Base-by-base conservation (phyloP, 129 eudicot genomes). In the Lactuca sativa region DNA sequence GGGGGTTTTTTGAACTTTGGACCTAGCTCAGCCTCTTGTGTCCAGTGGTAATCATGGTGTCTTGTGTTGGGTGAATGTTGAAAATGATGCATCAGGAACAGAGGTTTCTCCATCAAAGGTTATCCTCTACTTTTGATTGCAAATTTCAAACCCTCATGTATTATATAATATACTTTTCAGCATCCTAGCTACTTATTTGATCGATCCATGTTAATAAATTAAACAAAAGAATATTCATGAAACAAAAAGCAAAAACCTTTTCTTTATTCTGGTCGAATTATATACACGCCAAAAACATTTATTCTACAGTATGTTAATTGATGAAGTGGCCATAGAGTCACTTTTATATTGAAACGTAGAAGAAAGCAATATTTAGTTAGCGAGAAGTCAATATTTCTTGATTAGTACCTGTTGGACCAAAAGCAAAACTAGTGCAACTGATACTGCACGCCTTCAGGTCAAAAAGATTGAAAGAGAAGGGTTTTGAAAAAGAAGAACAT, bases 31-130 rank as follows among this genome's bases (percentile, higher is more conserved):
- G 62, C 63, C 60, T 75, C 61, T 74, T 75, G 62, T 66, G 59
- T 66, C 79, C 59, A 33, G 59, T 74, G 72, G 69, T 67, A 75
- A 75, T 75, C 74, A 75, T 75, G 74, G n/a, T 75, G 80, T 75
- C 62, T 66, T 59, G 80, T 66, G 69, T 58, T 67, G 68, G 62
- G 79, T 75, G 61, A 18, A 75, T 47, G 68, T 74, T 67, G 80
- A 75, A 75, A 75, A 75, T 67, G 74, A 75, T 75, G 80, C 74
- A 66, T 48, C 74, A 75, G 18, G 72, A 21, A 38, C 64, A 44
- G 52, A 66, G 49, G 72, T 74, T 65, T 74, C 59, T 56, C 66
- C 49, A 74, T 34, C 77, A 52, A 44, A 44, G 54, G 53, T 59
- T 47, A 67, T 66, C 67, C 41, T 74, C 52, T 56, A 56, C 40